Conservation (phyloP, 1,284 basidiomycete genomes). For the Kalmanozyma brasiliensis region DNA sequence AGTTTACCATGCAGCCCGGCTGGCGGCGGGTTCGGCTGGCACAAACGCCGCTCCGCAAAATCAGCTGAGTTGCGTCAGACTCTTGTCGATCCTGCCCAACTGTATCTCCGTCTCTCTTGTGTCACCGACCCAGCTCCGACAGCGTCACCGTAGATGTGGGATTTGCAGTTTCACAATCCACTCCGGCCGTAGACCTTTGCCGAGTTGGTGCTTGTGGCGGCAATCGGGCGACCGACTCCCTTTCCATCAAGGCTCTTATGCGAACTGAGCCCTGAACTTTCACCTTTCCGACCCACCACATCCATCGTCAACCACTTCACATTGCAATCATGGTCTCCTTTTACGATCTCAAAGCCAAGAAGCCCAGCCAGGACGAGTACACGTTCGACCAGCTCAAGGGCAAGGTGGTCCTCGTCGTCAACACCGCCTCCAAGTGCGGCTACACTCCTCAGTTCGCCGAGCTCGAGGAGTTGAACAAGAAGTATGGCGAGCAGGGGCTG, state of each 20-base stretch:
- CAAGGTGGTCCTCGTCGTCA: constrained; percentile 72
- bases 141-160: too few species aligned
- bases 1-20: background rate
- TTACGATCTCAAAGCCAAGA: constrained; percentile 64
- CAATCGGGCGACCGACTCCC: too few species aligned
- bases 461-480: constrained; percentile 83
- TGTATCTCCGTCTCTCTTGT: background rate
- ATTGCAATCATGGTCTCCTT: constrained; percentile 59
- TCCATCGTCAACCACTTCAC: background rate
- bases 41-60: constrained; percentile 16
- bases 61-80: constrained; percentile 30
- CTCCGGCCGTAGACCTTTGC: too few species aligned
- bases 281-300: constrained; percentile 1
- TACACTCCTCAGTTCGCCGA: constrained; percentile 83
- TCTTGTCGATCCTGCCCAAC: background rate
- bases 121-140: too few species aligned
- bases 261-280: too few species aligned
- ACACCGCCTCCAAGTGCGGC: constrained; percentile 74
- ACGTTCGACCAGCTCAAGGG: constrained; percentile 69
- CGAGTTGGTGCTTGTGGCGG: background rate
- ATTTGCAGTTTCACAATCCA: too few species aligned
- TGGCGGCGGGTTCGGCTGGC: background rate
- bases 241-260: too few species aligned
- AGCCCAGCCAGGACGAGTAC: constrained; percentile 54
- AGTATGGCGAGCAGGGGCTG: constrained; percentile 81